phyloP scores from a whole-genome alignment of 2,329 filamentous ascomycete genomes.

The Penicillium vulpinum region DNA sequence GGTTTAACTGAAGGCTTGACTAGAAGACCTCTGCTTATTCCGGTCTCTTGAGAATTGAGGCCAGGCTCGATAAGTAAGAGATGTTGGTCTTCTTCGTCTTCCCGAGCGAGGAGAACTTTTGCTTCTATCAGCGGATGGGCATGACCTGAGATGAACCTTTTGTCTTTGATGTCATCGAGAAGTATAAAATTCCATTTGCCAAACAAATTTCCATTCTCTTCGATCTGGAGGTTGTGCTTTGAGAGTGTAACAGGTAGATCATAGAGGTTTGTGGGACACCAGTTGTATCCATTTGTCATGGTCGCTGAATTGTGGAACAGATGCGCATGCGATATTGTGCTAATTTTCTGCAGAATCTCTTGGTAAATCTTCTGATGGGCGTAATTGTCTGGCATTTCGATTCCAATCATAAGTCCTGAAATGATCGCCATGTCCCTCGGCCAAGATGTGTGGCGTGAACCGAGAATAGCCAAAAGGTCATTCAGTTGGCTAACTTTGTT shows the following conservation, averaged over 20 bases:
- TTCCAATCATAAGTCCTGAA: conserved; percentile 21
- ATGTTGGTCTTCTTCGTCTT: not conserved
- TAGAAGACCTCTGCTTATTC: not conserved
- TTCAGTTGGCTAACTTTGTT: conserved; percentile 8
- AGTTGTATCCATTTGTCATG: conserved; percentile 4
- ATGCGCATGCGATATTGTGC: conserved; percentile 1
- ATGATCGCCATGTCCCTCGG: conserved; percentile 24
- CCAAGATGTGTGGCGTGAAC: conserved; percentile 27
- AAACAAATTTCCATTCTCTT: not conserved
- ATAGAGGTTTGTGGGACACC: conserved; percentile 10
- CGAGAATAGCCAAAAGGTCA: conserved; percentile 22
- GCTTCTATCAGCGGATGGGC: not conserved
- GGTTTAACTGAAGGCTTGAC: not conserved
- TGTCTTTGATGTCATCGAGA: not conserved
- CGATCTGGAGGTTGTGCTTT: not conserved
- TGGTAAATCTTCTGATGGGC: conserved; percentile 5
- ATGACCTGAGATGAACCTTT: not conserved
- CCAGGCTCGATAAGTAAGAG: not conserved
- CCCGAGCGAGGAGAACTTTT: not conserved
- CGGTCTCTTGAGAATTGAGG: not conserved
- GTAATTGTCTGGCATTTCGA: not conserved
- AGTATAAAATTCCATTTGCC: not conserved
- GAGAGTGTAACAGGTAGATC: conserved; percentile 4
- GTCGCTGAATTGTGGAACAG: conserved; percentile 10
- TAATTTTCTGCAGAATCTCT: not conserved